These are phyloP conservation scores for Eucalyptus curtisii DNA, from an alignment of 345 rosid species.

Conservation along the genomic window DNA sequence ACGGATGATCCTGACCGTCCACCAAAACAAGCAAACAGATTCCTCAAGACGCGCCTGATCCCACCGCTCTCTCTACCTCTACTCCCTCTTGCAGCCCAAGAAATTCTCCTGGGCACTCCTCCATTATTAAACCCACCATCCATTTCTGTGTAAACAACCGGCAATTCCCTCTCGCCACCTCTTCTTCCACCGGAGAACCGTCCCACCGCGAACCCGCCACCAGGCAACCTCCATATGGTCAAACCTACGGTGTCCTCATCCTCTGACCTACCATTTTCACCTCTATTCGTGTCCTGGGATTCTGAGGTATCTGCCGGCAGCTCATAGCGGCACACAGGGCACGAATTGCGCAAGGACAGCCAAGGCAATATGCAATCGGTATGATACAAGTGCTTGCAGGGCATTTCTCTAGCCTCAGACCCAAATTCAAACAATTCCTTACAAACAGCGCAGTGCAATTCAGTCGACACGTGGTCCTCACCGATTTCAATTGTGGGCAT, in stretches of 20 bases:
- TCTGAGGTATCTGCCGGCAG: constrained; percentile 26
- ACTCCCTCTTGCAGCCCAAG: constrained; percentile 54
- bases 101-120: constrained; percentile 62
- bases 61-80: constrained; percentile 47
- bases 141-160: constrained; percentile 85
- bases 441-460: constrained; percentile 86
- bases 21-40: constrained; percentile 45
- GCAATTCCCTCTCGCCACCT: constrained; percentile 55
- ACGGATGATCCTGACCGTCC: neutral
- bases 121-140: constrained; percentile 71
- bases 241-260: constrained; percentile 60
- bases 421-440: constrained; percentile 67
- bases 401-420: constrained; percentile 78
- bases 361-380: constrained; percentile 89
- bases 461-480: constrained; percentile 16
- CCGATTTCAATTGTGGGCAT: constrained; percentile 54
- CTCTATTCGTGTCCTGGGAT: neutral
- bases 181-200: constrained; percentile 66
- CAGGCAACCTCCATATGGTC: constrained; percentile 92
- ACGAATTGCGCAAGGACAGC: constrained; percentile 76
- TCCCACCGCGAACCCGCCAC: constrained; percentile 95
- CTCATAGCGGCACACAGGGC: constrained; percentile 93
- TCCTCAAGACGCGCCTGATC: constrained; percentile 26
- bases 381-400: constrained; percentile 88
- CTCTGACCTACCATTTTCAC: neutral